These are phyloP conservation scores for Kingdonia uniflora DNA, from an alignment of 164 flowering plant species.

Conservation along the genomic window DNA sequence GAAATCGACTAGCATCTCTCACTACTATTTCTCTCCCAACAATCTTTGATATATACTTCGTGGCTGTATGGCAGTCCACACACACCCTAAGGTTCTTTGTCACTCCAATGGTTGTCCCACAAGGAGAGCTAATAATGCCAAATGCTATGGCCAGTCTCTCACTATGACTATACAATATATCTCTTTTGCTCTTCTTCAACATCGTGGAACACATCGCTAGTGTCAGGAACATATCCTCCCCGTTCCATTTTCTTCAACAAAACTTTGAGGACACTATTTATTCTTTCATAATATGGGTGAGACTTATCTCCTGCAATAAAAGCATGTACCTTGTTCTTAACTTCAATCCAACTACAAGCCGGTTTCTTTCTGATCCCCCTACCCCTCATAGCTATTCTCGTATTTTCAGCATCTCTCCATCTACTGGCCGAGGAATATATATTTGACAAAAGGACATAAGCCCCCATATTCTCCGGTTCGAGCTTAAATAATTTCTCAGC, in stretches of 20 bases:
- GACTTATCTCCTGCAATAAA: slow-evolving; percentile 68
- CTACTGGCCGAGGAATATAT: slow-evolving; percentile 53
- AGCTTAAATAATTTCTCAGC: slow-evolving; percentile 36
- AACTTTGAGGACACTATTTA: slow-evolving; percentile 37
- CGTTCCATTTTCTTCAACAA: slow-evolving; percentile 51
- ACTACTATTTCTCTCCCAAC: slow-evolving; percentile 52
- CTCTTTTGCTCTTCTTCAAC: slow-evolving; percentile 72
- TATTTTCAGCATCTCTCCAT: slow-evolving; percentile 62
- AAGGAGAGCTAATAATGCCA: slow-evolving; percentile 54
- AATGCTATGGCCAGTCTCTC: slow-evolving; percentile 66
- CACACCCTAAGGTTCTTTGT: slow-evolving; percentile 67
- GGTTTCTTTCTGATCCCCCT: slow-evolving; percentile 59
- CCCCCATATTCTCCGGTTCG: slow-evolving; percentile 61
- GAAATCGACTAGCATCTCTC: slow-evolving; percentile 58
- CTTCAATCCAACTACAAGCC: slow-evolving; percentile 85
- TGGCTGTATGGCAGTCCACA: slow-evolving; percentile 59
- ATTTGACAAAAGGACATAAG: slow-evolving; percentile 59
- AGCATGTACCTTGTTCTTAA: slow-evolving; percentile 48
- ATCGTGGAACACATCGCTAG: slow-evolving; percentile 59
- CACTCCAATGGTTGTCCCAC: slow-evolving; percentile 57
- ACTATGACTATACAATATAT: slow-evolving; percentile 37
- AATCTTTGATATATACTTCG: slow-evolving; percentile 51
- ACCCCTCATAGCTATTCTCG: slow-evolving; percentile 41
- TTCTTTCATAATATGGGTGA: slow-evolving; percentile 45
- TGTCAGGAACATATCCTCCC: slow-evolving; percentile 66